Percentiles rank a stretch among this genome's conserved stretches.
Evolutionary conservation across 1,284 basidiomycete species (phyloP).

Genomic region (Marasmius oreades): DNA sequence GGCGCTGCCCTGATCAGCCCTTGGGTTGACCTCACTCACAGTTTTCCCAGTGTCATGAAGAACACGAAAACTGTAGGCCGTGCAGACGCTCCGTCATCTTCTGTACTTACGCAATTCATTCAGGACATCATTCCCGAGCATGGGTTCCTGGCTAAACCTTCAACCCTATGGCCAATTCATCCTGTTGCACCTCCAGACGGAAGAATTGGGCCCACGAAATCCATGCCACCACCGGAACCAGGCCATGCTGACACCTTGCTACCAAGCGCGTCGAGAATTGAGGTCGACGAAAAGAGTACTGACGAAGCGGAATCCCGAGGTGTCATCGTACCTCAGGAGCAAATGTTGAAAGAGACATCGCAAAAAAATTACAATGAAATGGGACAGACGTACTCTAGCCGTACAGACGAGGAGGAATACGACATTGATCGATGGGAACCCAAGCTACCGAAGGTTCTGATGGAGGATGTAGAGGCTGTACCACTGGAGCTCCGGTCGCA

Average conservation of each 20-base stretch:
- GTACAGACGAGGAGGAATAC: conserved; percentile 11
- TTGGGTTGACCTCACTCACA: conserved; percentile 85
- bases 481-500: conserved; percentile 59
- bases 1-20: conserved; percentile 77
- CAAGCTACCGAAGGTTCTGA: conserved; percentile 56
- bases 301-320: conserved; percentile 13
- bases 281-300: conserved; percentile 22
- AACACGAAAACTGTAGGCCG: conserved; percentile 64
- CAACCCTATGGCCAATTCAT: conserved; percentile 52
- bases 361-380: neutral
- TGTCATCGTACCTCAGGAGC: conserved; percentile 29
- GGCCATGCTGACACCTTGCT: conserved; percentile 49
- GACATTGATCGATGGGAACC: conserved; percentile 46
- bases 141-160: conserved; percentile 60
- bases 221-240: conserved; percentile 44
- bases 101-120: conserved; percentile 30
- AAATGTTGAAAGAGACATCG: conserved; percentile 29
- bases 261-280: conserved; percentile 28
- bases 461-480: conserved; percentile 42
- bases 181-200: conserved; percentile 32
- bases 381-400: neutral
- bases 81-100: conserved; percentile 13
- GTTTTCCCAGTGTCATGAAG: conserved; percentile 75
- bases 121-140: conserved; percentile 64
- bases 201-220: conserved; percentile 35